phyloP scores from a whole-genome alignment of 2,329 filamentous ascomycete genomes.

The Claviceps capensis region DNA sequence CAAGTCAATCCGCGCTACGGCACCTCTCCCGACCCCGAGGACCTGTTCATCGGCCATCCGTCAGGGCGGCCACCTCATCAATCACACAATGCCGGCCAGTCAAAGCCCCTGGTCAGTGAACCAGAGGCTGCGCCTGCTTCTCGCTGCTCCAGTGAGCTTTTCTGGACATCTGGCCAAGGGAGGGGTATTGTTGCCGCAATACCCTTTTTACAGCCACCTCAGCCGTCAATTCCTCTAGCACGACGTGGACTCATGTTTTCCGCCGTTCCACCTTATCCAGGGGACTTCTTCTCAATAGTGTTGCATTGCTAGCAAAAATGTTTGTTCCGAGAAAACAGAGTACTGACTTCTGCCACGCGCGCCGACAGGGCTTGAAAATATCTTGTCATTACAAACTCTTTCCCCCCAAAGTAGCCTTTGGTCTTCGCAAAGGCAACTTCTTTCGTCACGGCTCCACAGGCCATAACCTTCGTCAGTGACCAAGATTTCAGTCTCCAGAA shows the following conservation, averaged over 20 bases:
- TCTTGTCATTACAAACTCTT: not conserved
- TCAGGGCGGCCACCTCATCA: conserved; percentile 4
- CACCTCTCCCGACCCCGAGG: conserved; percentile 2
- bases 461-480: conserved; percentile 49
- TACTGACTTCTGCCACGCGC: not conserved
- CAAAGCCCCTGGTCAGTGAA: not conserved
- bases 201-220: not conserved
- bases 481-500: conserved; percentile 57
- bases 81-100: not conserved
- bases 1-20: conserved; percentile 3
- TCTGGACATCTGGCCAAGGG: not conserved
- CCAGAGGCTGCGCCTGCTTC: not conserved
- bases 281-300: not conserved
- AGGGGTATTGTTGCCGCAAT: not conserved
- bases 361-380: not conserved
- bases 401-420: conserved; percentile 39
- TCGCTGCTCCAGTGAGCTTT: conserved; percentile 2
- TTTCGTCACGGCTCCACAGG: conserved; percentile 47
- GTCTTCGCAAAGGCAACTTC: conserved; percentile 49
- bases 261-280: too few relatives aligned
- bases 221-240: too few relatives aligned
- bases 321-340: not conserved
- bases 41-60: conserved; percentile 7
- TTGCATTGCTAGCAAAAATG: not conserved
- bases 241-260: too few relatives aligned